Evolutionary conservation across 805 yeast species (phyloP).

Genomic region (Teunomyces atbi): DNA sequence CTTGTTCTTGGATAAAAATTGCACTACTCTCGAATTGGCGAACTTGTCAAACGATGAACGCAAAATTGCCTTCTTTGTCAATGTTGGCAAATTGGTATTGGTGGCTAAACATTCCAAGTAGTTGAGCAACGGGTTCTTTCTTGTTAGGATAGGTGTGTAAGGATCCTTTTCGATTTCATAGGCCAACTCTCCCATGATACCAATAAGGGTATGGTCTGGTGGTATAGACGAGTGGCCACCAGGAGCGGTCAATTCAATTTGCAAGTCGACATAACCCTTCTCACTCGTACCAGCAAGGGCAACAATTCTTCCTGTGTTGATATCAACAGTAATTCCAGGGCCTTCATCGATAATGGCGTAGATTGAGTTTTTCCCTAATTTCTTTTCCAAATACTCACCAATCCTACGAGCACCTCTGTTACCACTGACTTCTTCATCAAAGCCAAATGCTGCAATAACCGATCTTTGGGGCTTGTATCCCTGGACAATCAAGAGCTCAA

Average conservation of each 20-base stretch:
- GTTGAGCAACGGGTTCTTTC: slow-evolving; percentile 58
- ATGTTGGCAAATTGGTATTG: slow-evolving; percentile 21
- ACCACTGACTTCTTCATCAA: slow-evolving; percentile 78
- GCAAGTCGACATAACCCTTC: slow-evolving; percentile 46
- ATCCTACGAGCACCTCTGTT: slow-evolving; percentile 57
- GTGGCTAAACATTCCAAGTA: slow-evolving; percentile 64
- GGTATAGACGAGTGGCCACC: slow-evolving; percentile 87
- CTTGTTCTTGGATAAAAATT: slow-evolving; percentile 15
- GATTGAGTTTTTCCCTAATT: slow-evolving; percentile 60
- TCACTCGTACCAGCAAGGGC: slow-evolving; percentile 51
- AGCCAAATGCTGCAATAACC: slow-evolving; percentile 65
- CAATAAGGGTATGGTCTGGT: slow-evolving; percentile 79
- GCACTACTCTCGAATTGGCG: slow-evolving; percentile 28
- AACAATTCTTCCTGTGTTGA: slow-evolving; percentile 51
- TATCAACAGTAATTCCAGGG: slow-evolving; percentile 37
- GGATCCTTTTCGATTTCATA: slow-evolving; percentile 58
- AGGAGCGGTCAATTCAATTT: slow-evolving; percentile 51
- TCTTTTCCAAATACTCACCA: slow-evolving; percentile 44
- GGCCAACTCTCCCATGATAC: slow-evolving; percentile 62
- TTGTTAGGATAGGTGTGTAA: slow-evolving; percentile 44
- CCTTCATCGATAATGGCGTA: slow-evolving; percentile 69
- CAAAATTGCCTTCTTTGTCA: slow-evolving; percentile 30
- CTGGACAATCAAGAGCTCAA: slow-evolving; percentile 45
- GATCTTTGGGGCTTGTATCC: slow-evolving; percentile 62
- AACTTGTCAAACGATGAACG: slow-evolving; percentile 35